phyloP scores from a whole-genome alignment of 2,329 filamentous ascomycete genomes.

The Pseudocercospora eumusae region DNA sequence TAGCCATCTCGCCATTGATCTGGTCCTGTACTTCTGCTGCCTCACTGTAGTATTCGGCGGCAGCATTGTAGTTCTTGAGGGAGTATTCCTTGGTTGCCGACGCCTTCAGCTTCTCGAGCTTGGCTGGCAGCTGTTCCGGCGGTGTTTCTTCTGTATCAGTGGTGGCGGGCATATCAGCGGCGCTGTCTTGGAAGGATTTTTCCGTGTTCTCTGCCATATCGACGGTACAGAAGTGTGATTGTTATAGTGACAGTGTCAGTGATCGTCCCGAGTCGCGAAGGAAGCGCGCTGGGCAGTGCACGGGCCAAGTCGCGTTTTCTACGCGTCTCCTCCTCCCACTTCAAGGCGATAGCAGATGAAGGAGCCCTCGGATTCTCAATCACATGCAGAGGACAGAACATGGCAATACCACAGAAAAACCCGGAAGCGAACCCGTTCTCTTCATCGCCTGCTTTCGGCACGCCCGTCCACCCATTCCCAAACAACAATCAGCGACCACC shows the following conservation, averaged over 20 bases:
- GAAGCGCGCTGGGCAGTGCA: not conserved
- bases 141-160: slow-evolving; percentile 8
- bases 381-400: slow-evolving; percentile 7
- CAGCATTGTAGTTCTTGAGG: slow-evolving; percentile 82
- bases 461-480: slow-evolving; percentile 73
- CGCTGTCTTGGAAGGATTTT: not conserved
- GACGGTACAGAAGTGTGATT: not conserved
- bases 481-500: slow-evolving; percentile 40
- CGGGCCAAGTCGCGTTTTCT: not conserved
- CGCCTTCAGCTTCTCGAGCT: slow-evolving; percentile 68
- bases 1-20: slow-evolving; percentile 87
- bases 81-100: slow-evolving; percentile 83
- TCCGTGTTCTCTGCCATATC: not conserved
- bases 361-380: not conserved
- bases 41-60: slow-evolving; percentile 82
- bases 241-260: not conserved
- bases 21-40: slow-evolving; percentile 88
- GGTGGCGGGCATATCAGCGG: slow-evolving; percentile 2
- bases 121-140: slow-evolving; percentile 29
- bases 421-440: slow-evolving; percentile 55
- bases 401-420: slow-evolving; percentile 20
- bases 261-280: not conserved
- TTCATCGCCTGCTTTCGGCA: slow-evolving; percentile 87
- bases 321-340: slow-evolving; percentile 4
- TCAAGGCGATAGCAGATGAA: not conserved